Evolutionary conservation across 352 stramenopile genomes (phyloP), one percentile per base, ranked within the genome.

Genomic region (Globisporangium perplexum): DNA sequence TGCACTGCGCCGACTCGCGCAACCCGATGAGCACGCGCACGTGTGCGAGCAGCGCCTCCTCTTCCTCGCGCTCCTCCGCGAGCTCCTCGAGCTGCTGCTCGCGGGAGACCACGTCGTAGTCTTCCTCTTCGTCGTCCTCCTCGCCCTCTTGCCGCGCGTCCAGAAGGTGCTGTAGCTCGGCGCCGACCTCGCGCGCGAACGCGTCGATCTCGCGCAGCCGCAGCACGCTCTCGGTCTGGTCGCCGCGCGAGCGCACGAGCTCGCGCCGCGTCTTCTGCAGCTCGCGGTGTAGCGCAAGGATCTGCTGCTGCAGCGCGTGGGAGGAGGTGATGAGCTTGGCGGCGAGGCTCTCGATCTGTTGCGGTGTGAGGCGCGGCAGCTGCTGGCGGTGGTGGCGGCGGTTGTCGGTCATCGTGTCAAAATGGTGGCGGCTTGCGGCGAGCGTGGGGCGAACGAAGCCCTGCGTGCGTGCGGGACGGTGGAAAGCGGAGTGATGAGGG

Each of bases 171-270:
- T 53, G 53, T 3, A 86, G 64, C 45, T 84, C 74, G 24, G 71
- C 57, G 48, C 74, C 57, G 47, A 86, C 43, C 48, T 85, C 74
- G 43, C 66, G 55, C 50, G 85, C 67, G 56, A 77, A 77, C 50
- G 66, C 65, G 28, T 87, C 76, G 50, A 90, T 90, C 69, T 90
- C 78, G 38, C 76, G 50, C 23, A 90, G 67, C 0, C 78, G 75
- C 15, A 63, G 47, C 15, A 71, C 62, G 20, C 72, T 76, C 42
- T 88, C 77, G 28, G 65, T 63, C 50, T 85, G 65, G 57, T 88
- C 77, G 38, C 70, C 67, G 43, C 74, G 66, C 50, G 77, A 79
- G 50, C 62, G 69, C 41, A 53, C 53, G 55, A 88, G 60, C 18
- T 75, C 72, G 33, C 60, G 47, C 31, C 71, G 63, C 18, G 72